Evolutionary conservation across 805 yeast genomes (phyloP), one percentile per base, ranked within the genome.

Genomic region (Candida succiphila): DNA sequence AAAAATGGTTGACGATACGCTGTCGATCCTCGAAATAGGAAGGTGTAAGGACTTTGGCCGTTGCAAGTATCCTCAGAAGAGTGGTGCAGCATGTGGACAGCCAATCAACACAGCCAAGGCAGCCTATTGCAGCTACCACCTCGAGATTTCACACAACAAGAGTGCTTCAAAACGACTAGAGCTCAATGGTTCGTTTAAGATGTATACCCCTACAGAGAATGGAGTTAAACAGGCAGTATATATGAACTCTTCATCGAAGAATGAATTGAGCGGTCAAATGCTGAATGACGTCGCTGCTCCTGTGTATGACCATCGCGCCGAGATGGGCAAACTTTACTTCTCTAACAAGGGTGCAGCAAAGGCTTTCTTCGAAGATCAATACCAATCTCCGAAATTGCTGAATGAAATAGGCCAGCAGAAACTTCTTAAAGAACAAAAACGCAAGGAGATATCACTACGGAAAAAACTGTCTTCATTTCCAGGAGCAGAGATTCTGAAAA

Each of bases 11-110:
- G 70, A 71, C 32, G 64, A 61, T 18, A 57, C 57, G 20, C 65
- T 70, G 34, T 63, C 72, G 22, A 58, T 89, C 2, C 33, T 88
- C 5, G 94, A 85, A 45, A 65, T 89, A 34, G 98, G 95, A 0
- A 62, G 67, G 24, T 63, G 86, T 16, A 65, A 68, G 37, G 72
- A 84, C 47, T 67, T 80, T 31, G 94, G 83, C 0, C 61, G 61
- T 35, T 89, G 98, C 52, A 65, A 67, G 10, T 42, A 60, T 3
- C 48, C 59, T 12, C 70, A 64, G 21, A 56, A 59, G 28, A 71
- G 64, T 22, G 76, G 78, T 13, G 49, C 57, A 5, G 45, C 52
- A 7, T 88, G 97, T 56, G 59, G 58, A 9, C 60, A 69, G 5
- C 78, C 83, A 27, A 70, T 87, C 4, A 75, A 86, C 47, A 56